Conservation (phyloP, 768 basidiomycete species). For the Daedaleopsis sinensis region DNA sequence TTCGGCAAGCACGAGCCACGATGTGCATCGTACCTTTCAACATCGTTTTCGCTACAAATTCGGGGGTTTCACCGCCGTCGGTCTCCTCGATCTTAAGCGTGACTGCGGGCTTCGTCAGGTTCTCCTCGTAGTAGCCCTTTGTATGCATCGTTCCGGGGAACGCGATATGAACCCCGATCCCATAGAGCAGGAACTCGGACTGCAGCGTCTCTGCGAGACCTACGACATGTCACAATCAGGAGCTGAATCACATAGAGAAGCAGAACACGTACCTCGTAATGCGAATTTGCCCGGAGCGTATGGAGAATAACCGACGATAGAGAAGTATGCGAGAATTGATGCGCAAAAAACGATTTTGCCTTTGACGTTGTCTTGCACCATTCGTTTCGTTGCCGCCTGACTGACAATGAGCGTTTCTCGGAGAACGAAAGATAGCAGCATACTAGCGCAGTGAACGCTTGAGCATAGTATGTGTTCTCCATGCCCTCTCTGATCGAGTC, state of each 20-base stretch:
- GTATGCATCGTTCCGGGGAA: conserved; percentile 83
- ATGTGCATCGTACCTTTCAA: conserved; percentile 67
- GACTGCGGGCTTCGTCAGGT: conserved; percentile 75
- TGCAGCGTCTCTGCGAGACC: conserved; percentile 85
- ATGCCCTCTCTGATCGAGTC: conserved; percentile 60
- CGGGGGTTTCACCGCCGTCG: conserved; percentile 66
- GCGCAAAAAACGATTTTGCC: conserved; percentile 79
- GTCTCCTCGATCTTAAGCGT: conserved; percentile 75
- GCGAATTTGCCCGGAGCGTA: conserved; percentile 90
- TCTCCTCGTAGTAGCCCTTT: conserved; percentile 77
- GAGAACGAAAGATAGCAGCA: conserved; percentile 20
- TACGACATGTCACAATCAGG: conserved; percentile 29
- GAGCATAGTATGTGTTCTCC: conserved; percentile 58
- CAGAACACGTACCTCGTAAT: conserved; percentile 58
- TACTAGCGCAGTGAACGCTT: conserved; percentile 57
- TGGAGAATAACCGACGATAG: conserved; percentile 74
- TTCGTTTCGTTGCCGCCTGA: conserved; percentile 69
- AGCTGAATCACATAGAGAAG: neutral
- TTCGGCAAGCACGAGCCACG: neutral
- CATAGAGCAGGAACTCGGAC: conserved; percentile 78
- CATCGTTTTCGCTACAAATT: conserved; percentile 60
- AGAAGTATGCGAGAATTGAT: conserved; percentile 75
- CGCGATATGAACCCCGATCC: conserved; percentile 77
- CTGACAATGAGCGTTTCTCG: too few relatives aligned
- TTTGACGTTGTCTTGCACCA: conserved; percentile 56